phyloP scores from a whole-genome alignment of 1,284 basidiomycete species.

The Peniophora sp. region DNA sequence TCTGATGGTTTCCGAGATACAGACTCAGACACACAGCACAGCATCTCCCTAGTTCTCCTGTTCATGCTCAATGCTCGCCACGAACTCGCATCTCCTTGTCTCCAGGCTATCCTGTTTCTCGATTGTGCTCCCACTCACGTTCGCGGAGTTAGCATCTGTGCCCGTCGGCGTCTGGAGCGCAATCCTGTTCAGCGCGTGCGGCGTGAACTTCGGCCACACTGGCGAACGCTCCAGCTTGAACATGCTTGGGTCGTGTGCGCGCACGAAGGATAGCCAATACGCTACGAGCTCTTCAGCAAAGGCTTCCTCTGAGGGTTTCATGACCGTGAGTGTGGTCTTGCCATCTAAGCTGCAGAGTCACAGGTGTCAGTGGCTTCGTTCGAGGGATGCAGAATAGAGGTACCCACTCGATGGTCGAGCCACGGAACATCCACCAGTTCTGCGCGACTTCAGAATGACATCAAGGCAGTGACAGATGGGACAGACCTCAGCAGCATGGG shows the following conservation, averaged over 20 bases:
- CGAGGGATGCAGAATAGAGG: neutral
- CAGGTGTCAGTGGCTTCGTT: too few species aligned
- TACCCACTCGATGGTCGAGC: slow-evolving; percentile 47
- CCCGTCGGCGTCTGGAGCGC: slow-evolving; percentile 35
- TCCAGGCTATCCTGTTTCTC: slow-evolving; percentile 34
- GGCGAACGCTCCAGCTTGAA: slow-evolving; percentile 41
- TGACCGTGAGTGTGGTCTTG: slow-evolving; percentile 29
- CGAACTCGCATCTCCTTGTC: slow-evolving; percentile 25
- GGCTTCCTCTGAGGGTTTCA: slow-evolving; percentile 32
- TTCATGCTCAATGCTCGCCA: slow-evolving; percentile 10
- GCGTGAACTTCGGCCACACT: slow-evolving; percentile 29
- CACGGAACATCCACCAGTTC: slow-evolving; percentile 59
- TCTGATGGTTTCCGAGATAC: too few species aligned
- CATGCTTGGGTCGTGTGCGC: slow-evolving; percentile 40
- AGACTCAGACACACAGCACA: too few species aligned
- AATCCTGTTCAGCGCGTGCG: slow-evolving; percentile 24
- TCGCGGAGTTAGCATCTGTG: slow-evolving; percentile 13
- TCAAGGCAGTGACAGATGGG: too few species aligned
- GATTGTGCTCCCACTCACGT: slow-evolving; percentile 31
- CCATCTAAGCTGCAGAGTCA: slow-evolving; percentile 33
- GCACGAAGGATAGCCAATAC: slow-evolving; percentile 56
- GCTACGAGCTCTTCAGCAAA: slow-evolving; percentile 50
- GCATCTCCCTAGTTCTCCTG: slow-evolving; percentile 2
- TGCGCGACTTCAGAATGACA: neutral
- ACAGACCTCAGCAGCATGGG: neutral